These are phyloP conservation scores for Cryptomeria japonica DNA, from an alignment of 75 land plant species.

Conservation along the genomic window DNA sequence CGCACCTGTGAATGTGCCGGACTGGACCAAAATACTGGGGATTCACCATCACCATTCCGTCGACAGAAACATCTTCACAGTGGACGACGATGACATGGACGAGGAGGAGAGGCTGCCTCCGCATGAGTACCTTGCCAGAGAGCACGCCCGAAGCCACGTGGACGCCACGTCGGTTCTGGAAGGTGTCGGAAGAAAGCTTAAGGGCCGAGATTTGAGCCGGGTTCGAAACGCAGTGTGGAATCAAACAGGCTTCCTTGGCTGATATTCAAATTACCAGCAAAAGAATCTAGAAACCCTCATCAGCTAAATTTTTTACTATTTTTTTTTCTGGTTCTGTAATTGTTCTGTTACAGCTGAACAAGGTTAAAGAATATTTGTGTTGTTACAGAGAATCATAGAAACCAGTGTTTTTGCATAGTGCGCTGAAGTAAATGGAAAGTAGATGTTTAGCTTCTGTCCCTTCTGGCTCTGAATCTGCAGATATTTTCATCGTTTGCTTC, in stretches of 20 bases:
- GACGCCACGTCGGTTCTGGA: conserved; percentile 51
- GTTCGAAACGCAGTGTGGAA: conserved; percentile 61
- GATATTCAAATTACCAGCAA: background rate
- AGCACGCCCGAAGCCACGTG: conserved; percentile 34
- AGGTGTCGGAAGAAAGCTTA: conserved; percentile 61
- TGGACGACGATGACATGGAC: conserved; percentile 25
- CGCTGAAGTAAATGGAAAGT: too few species aligned
- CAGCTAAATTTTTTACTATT: too few species aligned
- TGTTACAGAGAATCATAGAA: too few species aligned
- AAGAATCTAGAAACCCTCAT: too few species aligned
- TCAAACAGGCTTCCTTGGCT: conserved; percentile 59
- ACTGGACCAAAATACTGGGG: conserved; percentile 25
- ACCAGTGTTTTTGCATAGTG: too few species aligned
- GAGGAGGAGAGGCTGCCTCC: conserved; percentile 43
- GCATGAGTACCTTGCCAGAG: conserved; percentile 52
- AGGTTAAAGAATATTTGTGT: too few species aligned
- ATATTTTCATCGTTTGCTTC: too few species aligned
- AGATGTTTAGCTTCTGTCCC: too few species aligned
- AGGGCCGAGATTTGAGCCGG: conserved; percentile 63
- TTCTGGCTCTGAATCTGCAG: too few species aligned
- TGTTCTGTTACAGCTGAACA: too few species aligned
- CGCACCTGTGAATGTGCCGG: conserved; percentile 30
- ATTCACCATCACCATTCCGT: background rate
- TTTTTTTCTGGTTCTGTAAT: too few species aligned
- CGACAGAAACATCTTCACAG: conserved; percentile 8